Evolutionary conservation across 305 asterid species (phyloP).

Genomic region (Solanum hybrid): DNA sequence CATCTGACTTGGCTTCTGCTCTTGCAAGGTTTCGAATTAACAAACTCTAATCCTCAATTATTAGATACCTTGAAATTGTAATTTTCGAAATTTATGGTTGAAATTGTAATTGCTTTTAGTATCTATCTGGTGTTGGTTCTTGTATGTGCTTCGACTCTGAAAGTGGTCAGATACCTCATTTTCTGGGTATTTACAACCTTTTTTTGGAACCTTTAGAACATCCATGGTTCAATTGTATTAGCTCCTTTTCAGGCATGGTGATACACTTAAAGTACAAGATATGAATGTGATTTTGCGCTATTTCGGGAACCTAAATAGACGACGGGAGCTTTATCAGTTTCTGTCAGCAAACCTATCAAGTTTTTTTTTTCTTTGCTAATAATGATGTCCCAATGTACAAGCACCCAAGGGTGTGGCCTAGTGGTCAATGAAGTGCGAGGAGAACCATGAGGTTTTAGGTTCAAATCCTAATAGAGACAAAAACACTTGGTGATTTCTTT

Average conservation of each 20-base stretch:
- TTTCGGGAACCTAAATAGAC: slow-evolving; percentile 60
- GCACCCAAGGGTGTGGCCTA: neutral
- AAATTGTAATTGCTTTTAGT: neutral
- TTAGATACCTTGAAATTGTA: neutral
- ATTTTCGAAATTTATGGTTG: neutral
- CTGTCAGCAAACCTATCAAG: neutral
- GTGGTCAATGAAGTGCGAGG: neutral
- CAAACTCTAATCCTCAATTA: neutral
- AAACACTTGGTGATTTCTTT: neutral
- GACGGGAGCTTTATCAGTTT: slow-evolving; percentile 75
- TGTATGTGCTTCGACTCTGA: neutral
- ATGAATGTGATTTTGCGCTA: slow-evolving; percentile 71
- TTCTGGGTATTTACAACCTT: slow-evolving; percentile 1
- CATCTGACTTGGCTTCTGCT: slow-evolving; percentile 62
- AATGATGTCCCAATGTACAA: neutral
- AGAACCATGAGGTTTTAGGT: neutral
- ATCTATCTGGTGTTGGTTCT: neutral
- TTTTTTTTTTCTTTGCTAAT: slow-evolving; percentile 4
- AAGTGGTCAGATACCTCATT: neutral
- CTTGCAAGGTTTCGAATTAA: slow-evolving; percentile 45
- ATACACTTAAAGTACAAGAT: slow-evolving; percentile 54
- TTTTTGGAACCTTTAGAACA: slow-evolving; percentile 3
- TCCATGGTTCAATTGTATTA: slow-evolving; percentile 8
- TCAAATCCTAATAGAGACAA: neutral
- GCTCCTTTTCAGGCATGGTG: slow-evolving; percentile 56